Conservation (phyloP, 106 monocot species). For the Gastrodia elata region DNA sequence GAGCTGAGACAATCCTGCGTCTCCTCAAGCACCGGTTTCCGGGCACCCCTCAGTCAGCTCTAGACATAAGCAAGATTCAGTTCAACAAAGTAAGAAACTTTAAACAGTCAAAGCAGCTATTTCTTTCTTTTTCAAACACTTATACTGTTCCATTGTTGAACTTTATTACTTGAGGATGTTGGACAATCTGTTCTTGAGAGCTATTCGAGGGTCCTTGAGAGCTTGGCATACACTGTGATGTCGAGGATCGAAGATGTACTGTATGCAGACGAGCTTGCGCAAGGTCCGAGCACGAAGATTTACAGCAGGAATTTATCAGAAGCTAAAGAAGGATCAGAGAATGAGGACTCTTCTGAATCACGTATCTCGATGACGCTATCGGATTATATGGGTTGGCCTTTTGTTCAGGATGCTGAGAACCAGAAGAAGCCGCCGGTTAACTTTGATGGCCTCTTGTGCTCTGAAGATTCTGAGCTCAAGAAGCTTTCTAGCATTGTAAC, state of each 20-base stretch:
- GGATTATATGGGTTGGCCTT: constrained; percentile 87
- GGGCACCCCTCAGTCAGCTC: constrained; percentile 71
- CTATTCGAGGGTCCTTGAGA: constrained; percentile 84
- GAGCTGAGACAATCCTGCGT: constrained; percentile 79
- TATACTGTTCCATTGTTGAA: constrained; percentile 6
- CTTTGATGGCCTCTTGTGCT: neutral
- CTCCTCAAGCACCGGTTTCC: constrained; percentile 84
- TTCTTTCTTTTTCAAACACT: neutral
- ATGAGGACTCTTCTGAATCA: constrained; percentile 34
- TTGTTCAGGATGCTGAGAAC: constrained; percentile 36
- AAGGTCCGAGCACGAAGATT: constrained; percentile 27
- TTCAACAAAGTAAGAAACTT: constrained; percentile 44
- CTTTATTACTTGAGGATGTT: constrained; percentile 50
- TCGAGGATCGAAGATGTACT: constrained; percentile 87
- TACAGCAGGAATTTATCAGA: constrained; percentile 10
- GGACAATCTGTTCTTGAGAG: constrained; percentile 83
- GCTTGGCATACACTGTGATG: constrained; percentile 79
- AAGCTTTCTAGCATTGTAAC: constrained; percentile 18
- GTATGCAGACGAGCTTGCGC: constrained; percentile 38
- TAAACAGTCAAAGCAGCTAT: neutral
- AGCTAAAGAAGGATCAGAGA: constrained; percentile 18
- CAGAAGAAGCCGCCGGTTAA: constrained; percentile 26
- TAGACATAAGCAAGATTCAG: constrained; percentile 92
- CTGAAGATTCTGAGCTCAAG: constrained; percentile 13
- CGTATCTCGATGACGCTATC: constrained; percentile 68